Evolutionary conservation across 2,329 filamentous ascomycete genomes (phyloP), one percentile per base, ranked within the genome.

Genomic region (Dothideomycetidae sp.): DNA sequence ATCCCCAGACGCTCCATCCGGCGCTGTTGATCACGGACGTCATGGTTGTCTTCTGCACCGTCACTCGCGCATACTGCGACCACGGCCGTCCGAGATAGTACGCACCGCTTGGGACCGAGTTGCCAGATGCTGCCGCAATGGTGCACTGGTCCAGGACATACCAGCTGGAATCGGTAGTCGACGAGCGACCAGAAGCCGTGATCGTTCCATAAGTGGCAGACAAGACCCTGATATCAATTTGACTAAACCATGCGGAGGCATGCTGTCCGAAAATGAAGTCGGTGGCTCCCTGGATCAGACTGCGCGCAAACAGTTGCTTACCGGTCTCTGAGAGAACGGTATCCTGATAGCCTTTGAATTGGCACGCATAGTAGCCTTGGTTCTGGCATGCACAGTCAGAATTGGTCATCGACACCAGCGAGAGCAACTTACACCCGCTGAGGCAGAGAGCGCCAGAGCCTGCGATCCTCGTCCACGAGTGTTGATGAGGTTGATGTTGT

Each of bases 401-500:
- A 29, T 21, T 26, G 10, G 17, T 3, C 10, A 29, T 3, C 9
- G 10, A 13, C 14, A 26, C 21, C 10, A 29, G 15, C 14, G 2
- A 11, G 10, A 5, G 2, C n/a, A 1, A 33, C 47, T 37, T 45
- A 52, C 50, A 39, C 53, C 59, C 17, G 56, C 64, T 23, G 65
- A 59, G 4, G 71, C 68, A 21, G 63, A 65, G 12, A 75, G 42
- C 2, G 71, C 71, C 33, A 74, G 57, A 10, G 65, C 68, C 45
- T 72, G 68, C 3, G 59, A 61, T 14, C 67, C 65, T 28, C 57
- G 36, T 5, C 67, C 68, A 36, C 62, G 54, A 11, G 52, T 55
- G 34, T 72, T 72, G 34, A 60, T 62, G 3, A 73, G 57, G 50
- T 75, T 72, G 51, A 79, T 60, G 45, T 78, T 78, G 59, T 78